Evolutionary conservation across 805 yeast species (phyloP).

Genomic region (Tanozyma kutaoensis): DNA sequence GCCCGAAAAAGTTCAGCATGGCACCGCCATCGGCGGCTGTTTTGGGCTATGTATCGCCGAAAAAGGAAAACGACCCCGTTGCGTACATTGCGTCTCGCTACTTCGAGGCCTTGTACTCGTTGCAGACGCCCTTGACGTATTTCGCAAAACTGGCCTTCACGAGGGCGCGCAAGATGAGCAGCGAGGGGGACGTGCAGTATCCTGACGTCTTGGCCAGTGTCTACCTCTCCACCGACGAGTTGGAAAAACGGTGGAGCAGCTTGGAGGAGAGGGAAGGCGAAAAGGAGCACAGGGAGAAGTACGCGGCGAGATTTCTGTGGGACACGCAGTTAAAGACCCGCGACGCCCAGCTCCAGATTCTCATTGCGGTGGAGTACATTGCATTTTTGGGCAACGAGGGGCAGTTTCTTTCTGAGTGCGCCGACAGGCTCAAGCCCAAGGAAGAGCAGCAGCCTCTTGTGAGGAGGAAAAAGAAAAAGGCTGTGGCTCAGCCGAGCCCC

Average conservation of each 20-base stretch:
- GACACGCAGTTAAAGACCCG: slow-evolving; percentile 38
- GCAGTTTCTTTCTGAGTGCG: slow-evolving; percentile 14
- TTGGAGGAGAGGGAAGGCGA: too few relatives aligned
- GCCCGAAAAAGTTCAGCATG: slow-evolving; percentile 5
- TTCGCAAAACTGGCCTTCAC: too few relatives aligned
- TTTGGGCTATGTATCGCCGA: slow-evolving; percentile 5
- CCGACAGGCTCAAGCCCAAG: too few relatives aligned
- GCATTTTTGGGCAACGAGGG: slow-evolving; percentile 20
- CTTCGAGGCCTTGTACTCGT: slow-evolving; percentile 22
- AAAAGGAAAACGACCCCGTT: slow-evolving; percentile 12
- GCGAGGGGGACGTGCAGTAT: too few relatives aligned
- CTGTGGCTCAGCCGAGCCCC: slow-evolving; percentile 10
- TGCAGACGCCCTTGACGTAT: slow-evolving; percentile 25
- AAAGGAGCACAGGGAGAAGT: too few relatives aligned
- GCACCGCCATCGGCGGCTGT: slow-evolving; percentile 4
- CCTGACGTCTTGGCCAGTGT: too few relatives aligned
- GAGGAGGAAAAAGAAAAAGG: slow-evolving; percentile 8
- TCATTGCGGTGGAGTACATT: slow-evolving; percentile 32
- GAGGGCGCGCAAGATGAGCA: too few relatives aligned
- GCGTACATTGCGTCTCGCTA: slow-evolving; percentile 20
- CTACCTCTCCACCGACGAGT: too few relatives aligned
- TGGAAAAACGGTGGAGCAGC: too few relatives aligned
- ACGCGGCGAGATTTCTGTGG: too few relatives aligned
- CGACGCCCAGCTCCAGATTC: slow-evolving; percentile 43
- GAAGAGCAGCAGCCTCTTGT: slow-evolving; percentile 12